phyloP scores from a whole-genome alignment of 306 rosid genomes.

The Macrotyloma uniflorum region DNA sequence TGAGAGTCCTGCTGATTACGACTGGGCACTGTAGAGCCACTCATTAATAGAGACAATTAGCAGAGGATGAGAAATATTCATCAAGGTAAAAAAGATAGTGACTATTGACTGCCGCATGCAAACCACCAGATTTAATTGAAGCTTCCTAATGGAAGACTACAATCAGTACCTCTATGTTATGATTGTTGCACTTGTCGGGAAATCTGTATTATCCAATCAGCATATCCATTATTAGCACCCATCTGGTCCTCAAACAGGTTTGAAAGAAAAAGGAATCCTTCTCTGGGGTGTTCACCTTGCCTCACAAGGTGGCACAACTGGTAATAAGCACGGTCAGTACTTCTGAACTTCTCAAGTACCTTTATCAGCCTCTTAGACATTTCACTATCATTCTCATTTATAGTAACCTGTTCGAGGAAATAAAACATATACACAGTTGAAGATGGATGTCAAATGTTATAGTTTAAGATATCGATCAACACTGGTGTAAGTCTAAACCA shows the following conservation, averaged over 20 bases:
- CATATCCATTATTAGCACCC: constrained; percentile 77
- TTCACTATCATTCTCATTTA: constrained; percentile 62
- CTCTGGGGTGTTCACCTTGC: constrained; percentile 98
- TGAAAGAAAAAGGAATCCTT: constrained; percentile 81
- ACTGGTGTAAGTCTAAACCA: not conserved
- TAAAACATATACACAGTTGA: constrained; percentile 23
- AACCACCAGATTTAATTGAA: constrained; percentile 10
- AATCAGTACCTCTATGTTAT: constrained; percentile 54
- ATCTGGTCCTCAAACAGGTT: constrained; percentile 94
- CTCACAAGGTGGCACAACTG: constrained; percentile 83
- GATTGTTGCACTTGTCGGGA: constrained; percentile 90
- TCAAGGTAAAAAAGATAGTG: not conserved
- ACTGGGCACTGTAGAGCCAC: not conserved
- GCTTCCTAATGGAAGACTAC: not conserved
- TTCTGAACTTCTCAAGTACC: constrained; percentile 70
- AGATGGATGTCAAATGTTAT: not conserved
- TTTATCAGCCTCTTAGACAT: constrained; percentile 81
- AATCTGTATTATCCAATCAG: constrained; percentile 90
- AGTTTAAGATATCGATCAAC: not conserved
- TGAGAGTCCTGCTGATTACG: too few species aligned
- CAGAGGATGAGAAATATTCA: not conserved
- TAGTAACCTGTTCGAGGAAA: constrained; percentile 61
- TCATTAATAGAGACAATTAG: too few species aligned
- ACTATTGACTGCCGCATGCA: not conserved
- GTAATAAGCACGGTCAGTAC: constrained; percentile 62